Evolutionary conservation across 2,329 filamentous ascomycete genomes (phyloP), one percentile per base, ranked within the genome.

Genomic region (Fusarium guadeloupense): DNA sequence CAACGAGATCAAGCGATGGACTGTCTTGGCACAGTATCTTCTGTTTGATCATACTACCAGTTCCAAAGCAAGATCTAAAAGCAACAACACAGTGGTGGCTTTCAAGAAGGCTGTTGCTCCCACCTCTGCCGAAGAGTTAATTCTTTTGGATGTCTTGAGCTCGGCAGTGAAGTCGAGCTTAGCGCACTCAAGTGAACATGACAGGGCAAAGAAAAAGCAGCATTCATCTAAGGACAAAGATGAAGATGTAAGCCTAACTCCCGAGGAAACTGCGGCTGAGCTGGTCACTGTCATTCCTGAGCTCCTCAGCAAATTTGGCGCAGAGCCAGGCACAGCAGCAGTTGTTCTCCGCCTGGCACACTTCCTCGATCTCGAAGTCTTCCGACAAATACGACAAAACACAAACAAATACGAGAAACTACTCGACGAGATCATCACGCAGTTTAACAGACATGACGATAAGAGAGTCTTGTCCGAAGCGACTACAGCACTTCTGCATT

Each of bases 361-460:
- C 71, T 86, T 91, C 33, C 86, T 99, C 19, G 91, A 97, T 65
- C 83, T 97, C 1, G 90, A 94, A 34, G 85, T 93, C 19, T 96
- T 98, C 71, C 89, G 93, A 71, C 91, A 96, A 70, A 80, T 98
- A 31, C 89, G 93, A 45, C 93, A 97, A 72, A 92, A 96, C 64
- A 87, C 92, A 1, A 88, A 89, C 2, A 89, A 88, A 3, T 96
- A 96, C 71, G 86, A 89, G 7, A 87, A 89, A 19, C 79, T 98
- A 25, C 81, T 99, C 2, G 93, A 97, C 66, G 93, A 97, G 69
- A 92, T 98, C 67, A 93, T 91, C 74, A 92, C 92, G 54, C 95
- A 99, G 69, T 98, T 99, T 77, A 88, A 90, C 68, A 88, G 92
- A n/a, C 95, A 99, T 71, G 91, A 91, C 37, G 92, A 96, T 69